Evolutionary conservation across 176 grass and related monocot genomes (phyloP).

Genomic region (Saccharum spontaneum): DNA sequence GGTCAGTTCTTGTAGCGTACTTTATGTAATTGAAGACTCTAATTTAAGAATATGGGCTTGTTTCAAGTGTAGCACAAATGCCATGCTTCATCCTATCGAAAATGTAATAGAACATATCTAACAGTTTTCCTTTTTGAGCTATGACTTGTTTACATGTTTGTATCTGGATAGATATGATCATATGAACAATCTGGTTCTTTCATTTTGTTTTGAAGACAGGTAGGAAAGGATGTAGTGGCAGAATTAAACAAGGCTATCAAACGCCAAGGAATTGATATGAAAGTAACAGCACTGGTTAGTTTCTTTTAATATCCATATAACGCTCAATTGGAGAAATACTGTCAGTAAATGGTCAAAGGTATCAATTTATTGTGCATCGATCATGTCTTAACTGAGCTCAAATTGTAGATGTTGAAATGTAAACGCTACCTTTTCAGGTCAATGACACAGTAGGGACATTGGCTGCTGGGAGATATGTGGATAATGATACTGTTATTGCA

Average conservation of each 20-base stretch:
- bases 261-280: constrained; percentile 70
- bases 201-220: constrained; percentile 44
- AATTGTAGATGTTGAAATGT: background rate
- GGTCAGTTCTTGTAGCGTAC: constrained; percentile 35
- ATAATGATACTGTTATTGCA: constrained; percentile 61
- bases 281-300: constrained; percentile 62
- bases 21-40: background rate
- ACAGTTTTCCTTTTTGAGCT: background rate
- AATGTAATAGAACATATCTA: background rate
- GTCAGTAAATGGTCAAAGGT: background rate
- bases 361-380: background rate
- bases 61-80: background rate
- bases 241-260: constrained; percentile 65
- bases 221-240: constrained; percentile 68
- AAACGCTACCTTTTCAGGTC: constrained; percentile 28
- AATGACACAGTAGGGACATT: constrained; percentile 74
- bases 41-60: background rate
- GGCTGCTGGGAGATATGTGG: constrained; percentile 64
- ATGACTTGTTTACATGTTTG: background rate
- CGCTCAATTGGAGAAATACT: background rate
- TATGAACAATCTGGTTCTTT: background rate
- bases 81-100: background rate
- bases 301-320: constrained; percentile 19
- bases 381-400: background rate
- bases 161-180: background rate